Base-by-base conservation (phyloP, 1,284 basidiomycete genomes). In the Ganoderma meredithae region DNA sequence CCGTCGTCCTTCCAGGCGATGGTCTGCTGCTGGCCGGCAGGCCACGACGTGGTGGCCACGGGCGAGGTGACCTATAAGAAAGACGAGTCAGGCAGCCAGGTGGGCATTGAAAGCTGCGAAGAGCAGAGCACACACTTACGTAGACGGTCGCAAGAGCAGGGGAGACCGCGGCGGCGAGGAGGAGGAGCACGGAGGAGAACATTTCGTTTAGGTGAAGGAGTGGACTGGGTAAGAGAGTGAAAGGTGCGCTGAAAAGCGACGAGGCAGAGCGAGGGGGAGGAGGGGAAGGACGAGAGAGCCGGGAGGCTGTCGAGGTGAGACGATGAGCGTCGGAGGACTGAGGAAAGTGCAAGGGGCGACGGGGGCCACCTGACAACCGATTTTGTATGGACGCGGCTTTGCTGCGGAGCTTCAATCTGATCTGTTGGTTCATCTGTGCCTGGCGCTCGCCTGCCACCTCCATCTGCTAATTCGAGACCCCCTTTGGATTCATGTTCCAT, bases 1-100 rank as follows among this genome's bases (percentile, higher is more conserved):
- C 86, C 86, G 72, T 89, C 84, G 69, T 95, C 93, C 70, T 86
- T 79, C 95, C 95, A 96, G 60, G 75, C 79, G 70, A 96, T 79
- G 36, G 82, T 88, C 58, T 87, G 82, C 1, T 77, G 72, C 75
- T 90, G 82, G 40, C 93, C 93, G 68, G 84, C 92, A n/a, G 82
- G 77, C 76, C 85, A 89, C 12, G 75, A 80, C 15, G 88, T 86
- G 0, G 82, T 67, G 9, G 83, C 82, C 33, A 88, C 83, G 9
- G 93, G 93, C 6, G 77, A 71, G 13, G 90, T 94, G 44, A 89
- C 78, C 91, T 94, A 33, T 49, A 49, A 40, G 19, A n/a, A 40
- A 1, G 15, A 56, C 13, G 19, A 56, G 15, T 7, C 39, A 36
- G 7, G 36, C 36, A 22, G 19, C 19, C n/a, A n/a, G 12, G 22